These are phyloP conservation scores for Xylariaceae sp. DNA, from an alignment of 2,329 filamentous ascomycete genomes.

Conservation along the genomic window DNA sequence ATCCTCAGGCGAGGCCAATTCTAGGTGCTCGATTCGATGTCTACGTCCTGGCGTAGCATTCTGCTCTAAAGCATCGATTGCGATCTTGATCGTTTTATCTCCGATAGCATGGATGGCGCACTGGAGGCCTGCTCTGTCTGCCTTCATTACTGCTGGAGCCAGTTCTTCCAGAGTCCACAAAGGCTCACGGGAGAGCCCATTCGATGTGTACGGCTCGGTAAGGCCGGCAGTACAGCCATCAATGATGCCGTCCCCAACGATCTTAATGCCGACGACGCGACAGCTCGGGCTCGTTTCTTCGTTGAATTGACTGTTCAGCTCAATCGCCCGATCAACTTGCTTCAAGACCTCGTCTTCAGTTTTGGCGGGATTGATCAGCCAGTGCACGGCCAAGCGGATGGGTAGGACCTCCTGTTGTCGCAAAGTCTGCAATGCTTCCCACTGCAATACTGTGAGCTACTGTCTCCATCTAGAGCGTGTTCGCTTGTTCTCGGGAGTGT, in stretches of 20 bases:
- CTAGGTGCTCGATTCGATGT: constrained; percentile 63
- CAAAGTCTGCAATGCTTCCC: constrained; percentile 46
- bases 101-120: constrained; percentile 64
- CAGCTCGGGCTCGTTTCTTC: constrained; percentile 40
- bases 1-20: constrained; percentile 53
- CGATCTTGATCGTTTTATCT: constrained; percentile 54
- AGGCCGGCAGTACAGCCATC: constrained; percentile 63
- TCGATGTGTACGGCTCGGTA: constrained; percentile 52
- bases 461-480: too few relatives aligned
- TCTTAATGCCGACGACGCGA: constrained; percentile 56
- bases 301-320: constrained; percentile 44
- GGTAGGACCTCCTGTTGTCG: constrained; percentile 34
- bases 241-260: constrained; percentile 62
- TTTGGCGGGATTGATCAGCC: constrained; percentile 47
- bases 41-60: constrained; percentile 41
- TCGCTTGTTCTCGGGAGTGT: too few relatives aligned
- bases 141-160: constrained; percentile 49
- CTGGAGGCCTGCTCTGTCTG: constrained; percentile 52
- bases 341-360: constrained; percentile 41
- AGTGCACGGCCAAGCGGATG: constrained; percentile 52
- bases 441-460: too few relatives aligned
- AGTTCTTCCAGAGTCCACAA: constrained; percentile 54
- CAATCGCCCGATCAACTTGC: constrained; percentile 49
- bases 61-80: constrained; percentile 51
- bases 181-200: constrained; percentile 42